Conservation (phyloP, 2,329 filamentous ascomycete species). For the Cercospora sp. region DNA sequence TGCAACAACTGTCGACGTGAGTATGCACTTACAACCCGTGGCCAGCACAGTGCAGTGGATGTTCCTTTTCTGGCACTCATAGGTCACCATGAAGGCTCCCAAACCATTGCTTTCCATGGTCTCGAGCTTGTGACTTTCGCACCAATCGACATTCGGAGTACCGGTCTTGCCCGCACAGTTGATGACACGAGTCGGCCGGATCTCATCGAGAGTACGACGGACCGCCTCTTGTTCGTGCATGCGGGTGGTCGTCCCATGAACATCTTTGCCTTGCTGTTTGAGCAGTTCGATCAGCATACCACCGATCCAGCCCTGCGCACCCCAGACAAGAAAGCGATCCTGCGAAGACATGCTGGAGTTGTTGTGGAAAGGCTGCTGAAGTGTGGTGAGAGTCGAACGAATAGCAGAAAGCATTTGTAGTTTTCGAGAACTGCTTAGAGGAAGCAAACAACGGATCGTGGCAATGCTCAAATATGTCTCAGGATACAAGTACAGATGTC, state of each 20-base stretch:
- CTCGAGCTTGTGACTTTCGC: slow-evolving; percentile 67
- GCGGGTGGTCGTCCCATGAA: slow-evolving; percentile 61
- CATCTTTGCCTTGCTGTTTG: slow-evolving; percentile 60
- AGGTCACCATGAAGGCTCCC: slow-evolving; percentile 63
- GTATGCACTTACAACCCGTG: slow-evolving; percentile 57
- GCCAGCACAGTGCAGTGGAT: slow-evolving; percentile 67
- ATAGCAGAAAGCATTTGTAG: slow-evolving; percentile 6
- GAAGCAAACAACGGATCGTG: not conserved
- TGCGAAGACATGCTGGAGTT: slow-evolving; percentile 16
- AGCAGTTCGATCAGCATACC: slow-evolving; percentile 62
- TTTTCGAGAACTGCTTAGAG: not conserved
- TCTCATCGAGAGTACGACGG: slow-evolving; percentile 55
- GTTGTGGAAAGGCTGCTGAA: not conserved
- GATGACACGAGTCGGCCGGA: slow-evolving; percentile 66
- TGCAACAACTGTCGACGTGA: not conserved
- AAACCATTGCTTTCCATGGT: slow-evolving; percentile 68
- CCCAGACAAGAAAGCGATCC: slow-evolving; percentile 65
- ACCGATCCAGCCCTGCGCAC: slow-evolving; percentile 63
- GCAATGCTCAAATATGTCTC: not conserved
- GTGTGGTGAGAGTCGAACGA: slow-evolving; percentile 12
- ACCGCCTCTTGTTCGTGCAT: slow-evolving; percentile 65
- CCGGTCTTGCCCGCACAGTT: slow-evolving; percentile 68
- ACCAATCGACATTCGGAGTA: slow-evolving; percentile 69
- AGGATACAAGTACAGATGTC: not conserved
- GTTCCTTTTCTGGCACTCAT: slow-evolving; percentile 59